Base-by-base conservation (phyloP, 2,329 filamentous ascomycete genomes). In the Fusarium oxysporum region DNA sequence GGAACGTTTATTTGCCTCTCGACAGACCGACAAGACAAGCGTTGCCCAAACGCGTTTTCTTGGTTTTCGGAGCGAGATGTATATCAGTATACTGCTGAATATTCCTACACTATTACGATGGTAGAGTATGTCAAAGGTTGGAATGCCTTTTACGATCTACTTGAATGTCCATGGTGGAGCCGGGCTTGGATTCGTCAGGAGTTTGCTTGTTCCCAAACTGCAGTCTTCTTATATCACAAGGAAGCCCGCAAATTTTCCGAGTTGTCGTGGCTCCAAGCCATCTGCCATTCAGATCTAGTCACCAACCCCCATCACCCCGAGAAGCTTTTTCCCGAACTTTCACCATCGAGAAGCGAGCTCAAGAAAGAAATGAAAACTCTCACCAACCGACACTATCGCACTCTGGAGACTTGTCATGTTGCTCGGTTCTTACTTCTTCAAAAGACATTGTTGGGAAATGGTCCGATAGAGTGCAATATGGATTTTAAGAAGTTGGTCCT, bases 21-120 rank as follows among this genome's bases (percentile, higher is more conserved):
- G 2, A 41, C 25, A 6, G 35, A 5, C 14, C 2, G 7, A 4
- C 2, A 2, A 30, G 25, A 41, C 3, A 10, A 30, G 6, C 3
- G 13, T 30, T 13, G 33, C 8, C 51, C 35, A 9, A 38, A 54
- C 5, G 13, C 35, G 0, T 17, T 54, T 7, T 40, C 51, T 17
- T 54, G 51, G 51, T 30, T 54, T 30, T 11, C 19, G 3, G 17
- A 53, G 19, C 9, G 23, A 30, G 35, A n/a, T 21, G 25, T 14
- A 19, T 17, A 35, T 10, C 16, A 23, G 16, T 51, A 14, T 14
- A 45, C 43, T 19, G 13, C 17, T 16, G 11, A 17, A 19, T 23
- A 8, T 33, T 33, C 9, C 9, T n/a, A n/a, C 25, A 2, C 19
- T 19, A 17, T n/a, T 3, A 23, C 10, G 13, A 25, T 51, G 33